A percentile compares a stretch with the other conserved stretches of the same genome.
Conservation (phyloP, 306 rosid genomes). For the Pyrus pyrifolia region DNA sequence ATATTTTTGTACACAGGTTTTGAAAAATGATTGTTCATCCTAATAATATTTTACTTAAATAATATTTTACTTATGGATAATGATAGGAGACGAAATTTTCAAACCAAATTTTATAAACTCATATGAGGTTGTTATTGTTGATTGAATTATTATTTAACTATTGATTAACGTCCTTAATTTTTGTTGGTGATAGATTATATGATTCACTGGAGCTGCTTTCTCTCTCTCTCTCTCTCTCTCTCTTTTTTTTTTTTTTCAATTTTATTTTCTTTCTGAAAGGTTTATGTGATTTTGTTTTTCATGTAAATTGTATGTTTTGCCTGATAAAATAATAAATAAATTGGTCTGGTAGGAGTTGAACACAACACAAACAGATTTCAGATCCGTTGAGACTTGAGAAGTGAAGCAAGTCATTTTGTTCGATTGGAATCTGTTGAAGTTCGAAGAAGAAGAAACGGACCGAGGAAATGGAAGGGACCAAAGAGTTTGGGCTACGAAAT, state of each 20-base stretch:
- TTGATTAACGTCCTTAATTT: too few species aligned
- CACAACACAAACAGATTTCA: neutral
- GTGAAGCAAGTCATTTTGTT: neutral
- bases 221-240: neutral
- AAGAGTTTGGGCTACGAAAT: slow-evolving; percentile 50
- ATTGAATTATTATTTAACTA: too few species aligned
- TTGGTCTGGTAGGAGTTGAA: neutral
- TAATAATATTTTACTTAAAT: neutral
- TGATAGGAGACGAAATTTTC: too few species aligned
- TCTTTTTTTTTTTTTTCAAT: neutral
- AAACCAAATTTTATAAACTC: too few species aligned
- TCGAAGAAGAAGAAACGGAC: slow-evolving; percentile 17
- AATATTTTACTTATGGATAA: neutral
- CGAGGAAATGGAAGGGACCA: slow-evolving; percentile 46
- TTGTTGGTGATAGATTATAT: too few species aligned
- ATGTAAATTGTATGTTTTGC: neutral
- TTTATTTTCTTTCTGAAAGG: too few species aligned
- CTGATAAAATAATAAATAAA: neutral
- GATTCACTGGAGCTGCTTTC: neutral
- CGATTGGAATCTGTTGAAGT: neutral
- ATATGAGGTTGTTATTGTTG: too few species aligned
- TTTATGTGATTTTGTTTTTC: neutral
- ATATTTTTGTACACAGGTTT: neutral
- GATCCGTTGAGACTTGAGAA: neutral
- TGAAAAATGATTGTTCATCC: neutral